phyloP scores from a whole-genome alignment of 2,329 filamentous ascomycete genomes.

The Neurospora sp. region DNA sequence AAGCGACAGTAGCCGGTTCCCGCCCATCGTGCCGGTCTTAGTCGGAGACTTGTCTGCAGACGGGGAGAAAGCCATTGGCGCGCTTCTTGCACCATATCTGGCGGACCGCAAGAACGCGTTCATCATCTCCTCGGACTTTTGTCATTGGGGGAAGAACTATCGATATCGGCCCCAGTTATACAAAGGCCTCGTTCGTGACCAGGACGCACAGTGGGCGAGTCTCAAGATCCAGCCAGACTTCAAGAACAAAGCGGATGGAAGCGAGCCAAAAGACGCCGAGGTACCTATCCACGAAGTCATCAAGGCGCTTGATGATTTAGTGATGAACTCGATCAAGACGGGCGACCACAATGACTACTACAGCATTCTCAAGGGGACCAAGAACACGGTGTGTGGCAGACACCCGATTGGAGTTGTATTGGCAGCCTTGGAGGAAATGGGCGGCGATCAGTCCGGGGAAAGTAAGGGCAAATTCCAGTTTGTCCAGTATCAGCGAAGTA shows the following conservation, averaged over 20 bases:
- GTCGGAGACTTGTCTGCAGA: constrained; percentile 61
- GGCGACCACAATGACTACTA: constrained; percentile 65
- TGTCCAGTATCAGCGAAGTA: constrained; percentile 79
- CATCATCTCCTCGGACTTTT: constrained; percentile 90
- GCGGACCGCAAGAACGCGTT: constrained; percentile 68
- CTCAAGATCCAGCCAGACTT: constrained; percentile 24
- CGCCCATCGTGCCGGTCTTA: constrained; percentile 74
- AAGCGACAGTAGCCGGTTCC: constrained; percentile 40
- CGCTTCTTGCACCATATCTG: constrained; percentile 68
- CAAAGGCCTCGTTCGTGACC: constrained; percentile 25
- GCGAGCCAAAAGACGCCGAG: constrained; percentile 3
- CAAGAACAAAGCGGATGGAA: constrained; percentile 5
- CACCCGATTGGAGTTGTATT: constrained; percentile 92
- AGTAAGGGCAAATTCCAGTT: constrained; percentile 59
- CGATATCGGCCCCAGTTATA: constrained; percentile 71
- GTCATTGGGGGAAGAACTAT: constrained; percentile 86
- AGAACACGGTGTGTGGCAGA: constrained; percentile 87
- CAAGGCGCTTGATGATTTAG: constrained; percentile 64
- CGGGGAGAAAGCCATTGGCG: constrained; percentile 60
- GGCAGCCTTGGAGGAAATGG: constrained; percentile 68
- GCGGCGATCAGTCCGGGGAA: constrained; percentile 23
- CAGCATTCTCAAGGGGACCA: constrained; percentile 57
- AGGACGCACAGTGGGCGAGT: constrained; percentile 21
- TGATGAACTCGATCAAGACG: constrained; percentile 76
- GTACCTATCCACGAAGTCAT: constrained; percentile 75